Evolutionary conservation across 139 green algal genomes (phyloP).

Genomic region (Closterium sp.): DNA sequence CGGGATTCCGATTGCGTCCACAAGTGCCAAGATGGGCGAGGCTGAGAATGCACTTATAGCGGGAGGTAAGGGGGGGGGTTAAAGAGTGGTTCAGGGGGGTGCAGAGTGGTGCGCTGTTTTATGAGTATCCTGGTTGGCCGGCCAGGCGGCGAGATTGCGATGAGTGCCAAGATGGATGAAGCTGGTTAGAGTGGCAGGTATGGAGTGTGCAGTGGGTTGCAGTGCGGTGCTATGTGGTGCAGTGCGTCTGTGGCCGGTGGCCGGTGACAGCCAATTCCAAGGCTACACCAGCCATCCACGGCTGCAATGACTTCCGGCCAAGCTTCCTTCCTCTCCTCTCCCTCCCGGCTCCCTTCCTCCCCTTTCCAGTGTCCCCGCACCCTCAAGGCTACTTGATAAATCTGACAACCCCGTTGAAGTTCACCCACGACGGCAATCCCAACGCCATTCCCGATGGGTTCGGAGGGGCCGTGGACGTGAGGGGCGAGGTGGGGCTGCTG

Average conservation of each 20-base stretch:
- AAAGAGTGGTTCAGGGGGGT: neutral
- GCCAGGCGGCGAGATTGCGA: too few species aligned
- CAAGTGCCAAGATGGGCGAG: slow-evolving; percentile 18
- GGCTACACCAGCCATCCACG: too few species aligned
- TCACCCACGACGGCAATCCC: neutral
- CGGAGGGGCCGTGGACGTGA: slow-evolving; percentile 10
- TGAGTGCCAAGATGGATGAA: too few species aligned
- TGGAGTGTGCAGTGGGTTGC: too few species aligned
- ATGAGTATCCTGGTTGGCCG: too few species aligned
- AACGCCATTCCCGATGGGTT: neutral
- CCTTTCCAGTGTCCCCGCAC: neutral
- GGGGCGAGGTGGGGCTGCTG: slow-evolving; percentile 24
- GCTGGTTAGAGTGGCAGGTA: too few species aligned
- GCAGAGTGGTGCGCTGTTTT: too few species aligned
- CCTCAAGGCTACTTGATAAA: neutral
- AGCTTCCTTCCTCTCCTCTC: neutral
- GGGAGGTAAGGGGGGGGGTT: too few species aligned
- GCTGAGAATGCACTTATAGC: slow-evolving; percentile 21
- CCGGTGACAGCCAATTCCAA: too few species aligned
- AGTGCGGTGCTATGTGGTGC: neutral
- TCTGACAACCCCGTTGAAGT: neutral
- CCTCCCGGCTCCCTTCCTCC: too few species aligned
- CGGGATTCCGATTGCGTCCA: slow-evolving; percentile 27
- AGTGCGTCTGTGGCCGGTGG: too few species aligned
- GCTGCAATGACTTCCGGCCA: too few species aligned